Evolutionary conservation across 768 basidiomycete genomes (phyloP).

Genomic region (Termitomyces sp.): DNA sequence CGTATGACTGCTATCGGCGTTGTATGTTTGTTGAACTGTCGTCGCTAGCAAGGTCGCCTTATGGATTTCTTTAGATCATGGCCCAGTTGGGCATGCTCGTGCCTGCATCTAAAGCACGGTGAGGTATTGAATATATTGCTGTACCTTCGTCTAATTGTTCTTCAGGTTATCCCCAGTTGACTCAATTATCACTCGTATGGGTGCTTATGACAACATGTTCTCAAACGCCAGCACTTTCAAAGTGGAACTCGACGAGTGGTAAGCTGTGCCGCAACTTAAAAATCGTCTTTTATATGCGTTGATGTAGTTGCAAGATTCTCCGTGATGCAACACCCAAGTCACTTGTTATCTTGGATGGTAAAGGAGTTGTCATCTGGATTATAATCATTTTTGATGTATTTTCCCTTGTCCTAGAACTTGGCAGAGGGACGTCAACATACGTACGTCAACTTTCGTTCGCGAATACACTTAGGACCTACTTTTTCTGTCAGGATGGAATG

Average conservation of each 20-base stretch:
- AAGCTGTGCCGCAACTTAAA: not conserved
- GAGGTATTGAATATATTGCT: conserved; percentile 14
- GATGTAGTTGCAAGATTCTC: conserved; percentile 80
- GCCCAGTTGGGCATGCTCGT: conserved; percentile 96
- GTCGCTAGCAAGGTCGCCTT: not conserved
- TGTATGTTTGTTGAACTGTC: conserved; percentile 34
- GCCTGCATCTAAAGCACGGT: conserved; percentile 80
- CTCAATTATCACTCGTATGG: conserved; percentile 93
- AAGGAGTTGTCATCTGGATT: not conserved
- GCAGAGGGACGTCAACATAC: conserved; percentile 92
- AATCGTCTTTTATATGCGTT: not conserved
- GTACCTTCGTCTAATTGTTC: not conserved
- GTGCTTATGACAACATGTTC: conserved; percentile 98
- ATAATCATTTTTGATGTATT: conserved; percentile 7
- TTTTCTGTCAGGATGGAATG: conserved; percentile 81
- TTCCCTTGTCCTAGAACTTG: conserved; percentile 59
- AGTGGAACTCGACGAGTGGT: conserved; percentile 98
- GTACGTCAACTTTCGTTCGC: conserved; percentile 32
- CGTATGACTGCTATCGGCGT: conserved; percentile 96
- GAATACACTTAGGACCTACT: not conserved
- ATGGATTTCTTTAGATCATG: conserved; percentile 55
- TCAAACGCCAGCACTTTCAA: conserved; percentile 95
- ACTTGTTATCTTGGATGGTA: conserved; percentile 91
- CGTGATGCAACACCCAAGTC: conserved; percentile 92
- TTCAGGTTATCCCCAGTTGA: conserved; percentile 83